Base-by-base conservation (phyloP, 139 green algal genomes). In the Tetratostichococcus sp. region DNA sequence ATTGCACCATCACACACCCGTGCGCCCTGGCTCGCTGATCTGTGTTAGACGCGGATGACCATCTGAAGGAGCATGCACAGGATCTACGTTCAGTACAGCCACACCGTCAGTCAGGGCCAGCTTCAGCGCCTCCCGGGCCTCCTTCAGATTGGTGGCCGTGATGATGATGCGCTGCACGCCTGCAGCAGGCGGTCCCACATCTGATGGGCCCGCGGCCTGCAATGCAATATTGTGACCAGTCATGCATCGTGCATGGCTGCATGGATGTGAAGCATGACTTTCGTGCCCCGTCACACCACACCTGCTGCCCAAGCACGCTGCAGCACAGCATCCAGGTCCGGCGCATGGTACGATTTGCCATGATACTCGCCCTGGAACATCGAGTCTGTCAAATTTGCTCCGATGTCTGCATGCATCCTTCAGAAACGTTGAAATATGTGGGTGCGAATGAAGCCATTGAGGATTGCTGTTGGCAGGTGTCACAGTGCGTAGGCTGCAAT, bases 321-420 rank as follows among this genome's bases (percentile, higher is more conserved):
- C 21, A 94, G 82, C 57, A 95, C 89, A 0, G 35, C 39, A 2
- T 76, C 28, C 62, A 94, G 75, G 76, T 95, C 90, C 0, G 81
- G 74, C 19, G 82, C 28, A 67, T 93, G 89, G 69, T 88, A 86
- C 6, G 17, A 4, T 69, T 91, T 91, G 35, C 83, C 89, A 58
- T 91, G 79, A 66, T 94, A 96, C 21, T 75, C 1, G 5, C 91
- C 91, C 39, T 76, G 32, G 72, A 88, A 96, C 91, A 94, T 93
- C 2, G 35, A 30, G 74, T 95, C 91, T 32, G 88, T 72, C 77
- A 95, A 76, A 69, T 96, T 96, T 11, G 86, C 89, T 0, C 90
- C 91, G 30, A 96, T 93, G 67, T 94, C 89, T 79, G 74, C 74
- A 73, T n/a, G n/a, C n/a, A n/a, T n/a, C n/a, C n/a, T n/a, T n/a